Conservation (phyloP, 2,329 filamentous ascomycete species). For the Fusarium haematococcum region DNA sequence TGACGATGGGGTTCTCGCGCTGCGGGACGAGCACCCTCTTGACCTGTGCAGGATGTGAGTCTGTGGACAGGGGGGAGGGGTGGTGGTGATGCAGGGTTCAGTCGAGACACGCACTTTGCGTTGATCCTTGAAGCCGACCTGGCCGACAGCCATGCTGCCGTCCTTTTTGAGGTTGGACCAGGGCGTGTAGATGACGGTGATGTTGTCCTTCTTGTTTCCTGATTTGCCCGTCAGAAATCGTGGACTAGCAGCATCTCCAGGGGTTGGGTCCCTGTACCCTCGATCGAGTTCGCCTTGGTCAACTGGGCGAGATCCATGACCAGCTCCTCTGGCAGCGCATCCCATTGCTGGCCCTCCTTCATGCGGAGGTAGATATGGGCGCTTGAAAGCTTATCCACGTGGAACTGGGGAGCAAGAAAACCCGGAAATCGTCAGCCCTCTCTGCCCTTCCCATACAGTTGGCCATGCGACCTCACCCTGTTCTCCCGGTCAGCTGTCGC, state of each 20-base stretch:
- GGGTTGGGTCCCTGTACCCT: constrained; percentile 66
- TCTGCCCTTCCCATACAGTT: not conserved
- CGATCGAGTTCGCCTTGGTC: constrained; percentile 98
- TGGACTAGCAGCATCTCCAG: not conserved
- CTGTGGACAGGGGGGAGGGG: not conserved
- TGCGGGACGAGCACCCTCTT: constrained; percentile 83
- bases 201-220: constrained; percentile 99
- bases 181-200: constrained; percentile 96
- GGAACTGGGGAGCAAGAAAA: constrained; percentile 75
- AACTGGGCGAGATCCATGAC: constrained; percentile 93
- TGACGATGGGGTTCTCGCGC: constrained; percentile 91
- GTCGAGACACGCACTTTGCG: constrained; percentile 65
- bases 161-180: constrained; percentile 98
- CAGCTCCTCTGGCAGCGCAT: constrained; percentile 79
- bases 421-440: constrained; percentile 1
- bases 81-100: not conserved
- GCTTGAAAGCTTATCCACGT: constrained; percentile 96
- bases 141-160: constrained; percentile 93
- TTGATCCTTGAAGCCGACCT: constrained; percentile 93
- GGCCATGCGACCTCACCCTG: constrained; percentile 34
- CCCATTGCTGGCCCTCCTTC: constrained; percentile 83
- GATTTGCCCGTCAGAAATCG: not conserved
- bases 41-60: constrained; percentile 61
- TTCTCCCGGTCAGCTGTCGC: constrained; percentile 16
- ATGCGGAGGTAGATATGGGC: constrained; percentile 96